Evolutionary conservation across 2,329 filamentous ascomycete genomes (phyloP).

Genomic region (Dothistroma septosporum): DNA sequence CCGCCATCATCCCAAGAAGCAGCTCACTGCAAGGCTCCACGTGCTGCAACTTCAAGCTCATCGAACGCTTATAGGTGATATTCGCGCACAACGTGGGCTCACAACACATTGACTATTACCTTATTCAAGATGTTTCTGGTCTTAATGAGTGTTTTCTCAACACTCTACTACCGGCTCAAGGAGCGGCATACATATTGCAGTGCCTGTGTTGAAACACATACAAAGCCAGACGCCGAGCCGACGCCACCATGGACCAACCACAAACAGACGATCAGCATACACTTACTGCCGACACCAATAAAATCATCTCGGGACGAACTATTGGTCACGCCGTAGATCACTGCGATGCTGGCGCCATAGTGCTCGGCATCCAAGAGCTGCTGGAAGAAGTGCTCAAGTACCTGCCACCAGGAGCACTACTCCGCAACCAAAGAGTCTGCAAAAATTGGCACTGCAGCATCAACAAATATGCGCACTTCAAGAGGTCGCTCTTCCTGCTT

Average conservation of each 20-base stretch:
- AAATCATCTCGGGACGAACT: no score
- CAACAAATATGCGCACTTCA: background rate
- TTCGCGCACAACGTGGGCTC: background rate
- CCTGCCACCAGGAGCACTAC: background rate
- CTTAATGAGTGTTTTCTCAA: background rate
- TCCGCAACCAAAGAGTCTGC: background rate
- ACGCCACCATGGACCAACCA: background rate
- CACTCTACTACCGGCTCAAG: background rate
- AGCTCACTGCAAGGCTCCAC: background rate
- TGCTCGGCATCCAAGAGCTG: background rate
- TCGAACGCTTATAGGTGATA: background rate
- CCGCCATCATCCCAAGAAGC: background rate
- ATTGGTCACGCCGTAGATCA: background rate
- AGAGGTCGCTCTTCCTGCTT: background rate
- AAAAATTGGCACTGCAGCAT: background rate
- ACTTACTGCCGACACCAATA: background rate
- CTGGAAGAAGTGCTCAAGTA: background rate
- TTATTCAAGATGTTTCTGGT: background rate
- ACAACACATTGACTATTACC: background rate
- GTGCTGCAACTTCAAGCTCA: background rate
- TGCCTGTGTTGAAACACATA: background rate
- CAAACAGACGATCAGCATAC: background rate
- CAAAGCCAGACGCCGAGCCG: background rate
- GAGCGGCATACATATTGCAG: background rate
- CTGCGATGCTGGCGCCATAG: background rate